These are phyloP conservation scores for Lactarius psammicola DNA, from an alignment of 768 basidiomycete genomes.

Conservation along the genomic window DNA sequence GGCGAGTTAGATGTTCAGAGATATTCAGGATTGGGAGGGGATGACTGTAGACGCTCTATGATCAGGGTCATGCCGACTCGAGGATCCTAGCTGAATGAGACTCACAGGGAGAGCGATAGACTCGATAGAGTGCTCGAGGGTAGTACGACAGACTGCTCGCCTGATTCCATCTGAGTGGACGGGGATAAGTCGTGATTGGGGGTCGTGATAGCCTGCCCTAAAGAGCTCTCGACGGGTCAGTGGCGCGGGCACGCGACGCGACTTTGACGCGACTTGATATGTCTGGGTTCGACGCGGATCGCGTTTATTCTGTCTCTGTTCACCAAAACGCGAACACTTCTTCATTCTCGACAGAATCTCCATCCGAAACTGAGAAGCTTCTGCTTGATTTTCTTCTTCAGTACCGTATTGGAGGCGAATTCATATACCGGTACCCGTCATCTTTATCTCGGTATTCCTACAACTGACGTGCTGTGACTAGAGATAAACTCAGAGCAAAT, in stretches of 20 bases:
- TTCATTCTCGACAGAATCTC: slow-evolving; percentile 60
- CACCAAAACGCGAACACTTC: slow-evolving; percentile 59
- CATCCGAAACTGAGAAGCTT: slow-evolving; percentile 77
- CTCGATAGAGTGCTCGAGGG: slow-evolving; percentile 71
- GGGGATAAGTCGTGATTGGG: not conserved
- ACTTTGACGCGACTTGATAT: slow-evolving; percentile 41
- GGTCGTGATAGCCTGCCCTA: slow-evolving; percentile 15
- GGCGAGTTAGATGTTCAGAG: slow-evolving; percentile 90
- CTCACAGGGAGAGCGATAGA: slow-evolving; percentile 71
- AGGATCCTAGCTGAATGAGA: slow-evolving; percentile 12
- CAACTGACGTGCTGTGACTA: slow-evolving; percentile 28
- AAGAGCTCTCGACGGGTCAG: slow-evolving; percentile 8
- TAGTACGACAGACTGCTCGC: slow-evolving; percentile 72
- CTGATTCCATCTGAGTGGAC: slow-evolving; percentile 59
- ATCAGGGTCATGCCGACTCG: not conserved
- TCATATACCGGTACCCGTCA: slow-evolving; percentile 75
- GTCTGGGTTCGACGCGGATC: slow-evolving; percentile 87
- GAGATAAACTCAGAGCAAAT: slow-evolving; percentile 88
- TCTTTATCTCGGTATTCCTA: not conserved
- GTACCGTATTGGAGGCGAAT: slow-evolving; percentile 87
- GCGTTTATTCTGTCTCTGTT: slow-evolving; percentile 77
- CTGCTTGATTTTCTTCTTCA: slow-evolving; percentile 84
- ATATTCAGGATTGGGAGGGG: slow-evolving; percentile 96
- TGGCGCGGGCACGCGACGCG: slow-evolving; percentile 1
- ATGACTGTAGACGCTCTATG: slow-evolving; percentile 53